Base-by-base conservation (phyloP, 148 eudicot species). In the Vaccinium macrocarpon region DNA sequence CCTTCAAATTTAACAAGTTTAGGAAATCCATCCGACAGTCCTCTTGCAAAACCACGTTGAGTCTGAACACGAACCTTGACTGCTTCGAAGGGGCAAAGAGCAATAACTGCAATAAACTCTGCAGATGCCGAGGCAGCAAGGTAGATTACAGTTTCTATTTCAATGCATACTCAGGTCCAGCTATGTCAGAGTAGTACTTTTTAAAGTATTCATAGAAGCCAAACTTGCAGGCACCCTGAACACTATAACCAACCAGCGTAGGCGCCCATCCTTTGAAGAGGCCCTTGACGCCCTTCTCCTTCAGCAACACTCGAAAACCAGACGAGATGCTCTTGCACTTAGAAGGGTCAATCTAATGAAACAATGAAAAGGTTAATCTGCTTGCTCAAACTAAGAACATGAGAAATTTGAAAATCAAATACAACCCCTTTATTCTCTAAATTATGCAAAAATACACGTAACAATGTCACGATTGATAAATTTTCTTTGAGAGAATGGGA, bases 111-210 rank as follows among this genome's bases (percentile, higher is more conserved):
- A 77, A 77, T 50, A 9, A 77, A 19, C 46, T 77, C 80, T 19
- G 59, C 80, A 23, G 59, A 77, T 49, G 80, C 80, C 0, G 21
- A 50, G 57, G 56, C 80, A 77, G 80, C 80, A 48, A 50, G 80
- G 80, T 77, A 77, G 46, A 77, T 77, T 11, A 77, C 21, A 50
- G 59, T 77, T 25, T 77, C 35, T 77, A 77, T 77, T 50, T 77
- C 2, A 10, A 29, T 77, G 38, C 80, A 50, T 77, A 50, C 21
- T 77, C 59, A 5, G 80, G 38, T 27, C 80, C 57, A 9, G 80
- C 80, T 48, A 77, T 77, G 57, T 77, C 80, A 49, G 56, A 77
- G 35, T 77, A 77, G 35, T 77, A 77, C 57, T 77, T 77, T 51
- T 77, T 77, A n/a, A 77, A 77, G 21, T n/a, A 77, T 25, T 77